These are phyloP conservation scores for Diplodia scrobiculata DNA, from an alignment of 2,329 filamentous ascomycete genomes.

Conservation along the genomic window DNA sequence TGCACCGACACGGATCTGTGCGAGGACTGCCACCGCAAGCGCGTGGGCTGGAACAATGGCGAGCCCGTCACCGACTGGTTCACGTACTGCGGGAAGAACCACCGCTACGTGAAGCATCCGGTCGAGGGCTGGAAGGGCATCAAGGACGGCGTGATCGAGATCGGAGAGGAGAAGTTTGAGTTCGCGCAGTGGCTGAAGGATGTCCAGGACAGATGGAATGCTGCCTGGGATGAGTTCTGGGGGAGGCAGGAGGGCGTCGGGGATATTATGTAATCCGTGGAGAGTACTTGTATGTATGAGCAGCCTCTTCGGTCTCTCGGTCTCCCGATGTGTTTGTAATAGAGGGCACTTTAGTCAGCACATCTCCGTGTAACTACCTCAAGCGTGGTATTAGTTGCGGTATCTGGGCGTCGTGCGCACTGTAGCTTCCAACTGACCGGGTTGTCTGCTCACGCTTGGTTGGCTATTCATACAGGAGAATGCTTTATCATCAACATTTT, in stretches of 20 bases:
- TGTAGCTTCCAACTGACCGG: too few relatives aligned
- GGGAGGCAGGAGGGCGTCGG: conserved; percentile 22
- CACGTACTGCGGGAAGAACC: conserved; percentile 30
- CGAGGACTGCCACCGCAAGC: conserved; percentile 30
- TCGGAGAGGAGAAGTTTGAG: conserved; percentile 26
- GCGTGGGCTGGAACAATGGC: conserved; percentile 25
- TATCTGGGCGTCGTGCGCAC: too few relatives aligned
- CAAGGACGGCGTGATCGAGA: conserved; percentile 31
- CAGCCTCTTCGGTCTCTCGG: background rate
- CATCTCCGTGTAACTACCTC: background rate
- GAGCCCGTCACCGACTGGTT: conserved; percentile 4
- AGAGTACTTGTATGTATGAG: background rate
- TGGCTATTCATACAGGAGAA: too few relatives aligned
- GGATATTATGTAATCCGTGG: background rate
- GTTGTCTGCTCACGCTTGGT: too few relatives aligned
- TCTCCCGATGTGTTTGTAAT: background rate
- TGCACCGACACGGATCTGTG: conserved; percentile 32
- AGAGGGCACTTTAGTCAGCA: background rate
- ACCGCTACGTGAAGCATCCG: conserved; percentile 33
- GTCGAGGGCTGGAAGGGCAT: conserved; percentile 32
- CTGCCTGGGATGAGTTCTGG: conserved; percentile 35
- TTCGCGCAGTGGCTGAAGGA: conserved; percentile 33
- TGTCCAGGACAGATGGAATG: conserved; percentile 33
- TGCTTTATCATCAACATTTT: too few relatives aligned
- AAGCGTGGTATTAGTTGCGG: too few relatives aligned